Evolutionary conservation across 2,329 filamentous ascomycete genomes (phyloP).

Genomic region (Aspergillus pseudoterreus): DNA sequence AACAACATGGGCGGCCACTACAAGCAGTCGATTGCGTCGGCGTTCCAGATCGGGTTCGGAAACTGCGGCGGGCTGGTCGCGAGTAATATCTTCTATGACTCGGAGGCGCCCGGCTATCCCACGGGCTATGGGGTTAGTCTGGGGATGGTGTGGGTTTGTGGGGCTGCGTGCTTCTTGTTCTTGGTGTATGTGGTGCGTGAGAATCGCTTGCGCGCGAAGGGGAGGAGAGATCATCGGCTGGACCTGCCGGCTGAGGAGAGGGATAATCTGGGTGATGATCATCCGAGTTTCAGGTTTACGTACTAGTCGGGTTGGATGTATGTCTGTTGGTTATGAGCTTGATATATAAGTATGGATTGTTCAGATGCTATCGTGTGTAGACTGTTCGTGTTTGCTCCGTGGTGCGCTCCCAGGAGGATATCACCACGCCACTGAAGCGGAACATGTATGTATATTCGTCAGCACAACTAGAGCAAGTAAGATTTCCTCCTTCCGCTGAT

Average conservation of each 20-base stretch:
- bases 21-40: constrained; percentile 53
- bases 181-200: constrained; percentile 33
- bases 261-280: constrained; percentile 38
- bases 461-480: too few relatives aligned
- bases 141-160: constrained; percentile 34
- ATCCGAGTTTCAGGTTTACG: constrained; percentile 38
- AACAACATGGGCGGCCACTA: constrained; percentile 58
- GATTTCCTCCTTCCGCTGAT: neutral
- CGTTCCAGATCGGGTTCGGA: constrained; percentile 46
- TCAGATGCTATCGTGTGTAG: neutral
- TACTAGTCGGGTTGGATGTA: neutral
- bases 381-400: neutral
- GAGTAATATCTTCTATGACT: constrained; percentile 30
- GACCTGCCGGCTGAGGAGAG: constrained; percentile 32
- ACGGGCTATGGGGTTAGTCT: constrained; percentile 27
- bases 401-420: constrained; percentile 21
- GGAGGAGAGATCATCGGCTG: constrained; percentile 33
- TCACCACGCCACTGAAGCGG: constrained; percentile 24
- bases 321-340: neutral
- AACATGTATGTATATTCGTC: constrained; percentile 19
- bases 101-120: constrained; percentile 25
- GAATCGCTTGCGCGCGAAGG: constrained; percentile 32
- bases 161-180: constrained; percentile 26
- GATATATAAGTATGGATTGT: neutral
- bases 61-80: constrained; percentile 34